A percentile compares a stretch with the other conserved stretches of the same genome.
Evolutionary conservation across 2,329 filamentous ascomycete genomes (phyloP).

Genomic region (Penicillium sp.): DNA sequence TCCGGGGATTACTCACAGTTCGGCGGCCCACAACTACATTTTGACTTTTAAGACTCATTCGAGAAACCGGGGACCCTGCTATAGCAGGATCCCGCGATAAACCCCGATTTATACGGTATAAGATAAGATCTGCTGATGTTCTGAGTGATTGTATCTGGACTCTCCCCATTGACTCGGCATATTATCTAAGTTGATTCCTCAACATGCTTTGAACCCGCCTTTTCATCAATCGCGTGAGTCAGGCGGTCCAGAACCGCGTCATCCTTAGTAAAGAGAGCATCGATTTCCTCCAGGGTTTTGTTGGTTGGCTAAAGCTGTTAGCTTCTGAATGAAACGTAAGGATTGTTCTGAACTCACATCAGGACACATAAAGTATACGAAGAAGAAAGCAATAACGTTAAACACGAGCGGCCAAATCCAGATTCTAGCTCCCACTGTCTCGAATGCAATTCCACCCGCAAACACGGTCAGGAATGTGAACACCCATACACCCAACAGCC

Average conservation of each 20-base stretch:
- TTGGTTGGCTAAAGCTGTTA: not conserved
- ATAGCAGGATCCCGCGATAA: too few relatives aligned
- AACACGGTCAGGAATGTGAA: constrained; percentile 14
- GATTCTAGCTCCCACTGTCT: constrained; percentile 6
- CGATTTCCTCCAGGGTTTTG: constrained; percentile 18
- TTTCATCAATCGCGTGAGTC: not conserved
- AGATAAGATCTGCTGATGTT: too few relatives aligned
- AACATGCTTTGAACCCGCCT: not conserved
- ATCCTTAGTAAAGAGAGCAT: constrained; percentile 14
- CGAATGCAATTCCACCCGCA: constrained; percentile 9
- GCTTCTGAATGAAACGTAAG: not conserved
- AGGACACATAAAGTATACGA: constrained; percentile 19
- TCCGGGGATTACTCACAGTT: too few relatives aligned
- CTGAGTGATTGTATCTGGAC: too few relatives aligned
- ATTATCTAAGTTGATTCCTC: too few relatives aligned
- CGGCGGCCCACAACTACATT: too few relatives aligned
- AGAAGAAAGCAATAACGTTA: constrained; percentile 4
- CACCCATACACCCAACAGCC: constrained; percentile 5
- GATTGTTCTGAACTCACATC: constrained; percentile 4
- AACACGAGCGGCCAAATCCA: constrained; percentile 13
- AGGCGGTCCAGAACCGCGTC: not conserved
- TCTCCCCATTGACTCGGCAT: too few relatives aligned
- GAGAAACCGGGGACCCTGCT: too few relatives aligned
- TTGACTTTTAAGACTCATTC: too few relatives aligned
- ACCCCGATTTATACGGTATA: too few relatives aligned